Conservation (phyloP, 2,329 filamentous ascomycete species). For the Aspergillus sp. region DNA sequence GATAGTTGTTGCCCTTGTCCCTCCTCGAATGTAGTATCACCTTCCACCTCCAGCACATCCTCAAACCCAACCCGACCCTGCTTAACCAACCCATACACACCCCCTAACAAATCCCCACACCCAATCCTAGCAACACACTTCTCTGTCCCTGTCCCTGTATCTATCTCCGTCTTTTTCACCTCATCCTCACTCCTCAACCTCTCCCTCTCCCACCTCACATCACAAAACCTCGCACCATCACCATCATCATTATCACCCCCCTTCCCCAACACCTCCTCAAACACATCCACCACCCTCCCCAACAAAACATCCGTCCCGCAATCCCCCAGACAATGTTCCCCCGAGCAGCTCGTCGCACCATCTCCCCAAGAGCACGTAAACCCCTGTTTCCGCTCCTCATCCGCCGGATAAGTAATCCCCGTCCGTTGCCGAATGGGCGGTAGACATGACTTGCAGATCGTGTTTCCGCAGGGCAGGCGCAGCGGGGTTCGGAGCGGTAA, state of each 20-base stretch:
- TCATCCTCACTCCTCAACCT: not conserved
- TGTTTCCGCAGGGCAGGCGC: constrained; percentile 78
- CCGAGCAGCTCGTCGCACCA: constrained; percentile 54
- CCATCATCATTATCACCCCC: no score
- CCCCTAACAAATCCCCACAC: constrained; percentile 49
- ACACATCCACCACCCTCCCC: constrained; percentile 66
- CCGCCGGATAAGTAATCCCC: constrained; percentile 76
- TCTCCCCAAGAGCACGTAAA: constrained; percentile 68
- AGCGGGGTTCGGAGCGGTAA: constrained; percentile 67
- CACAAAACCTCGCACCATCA: constrained; percentile 31
- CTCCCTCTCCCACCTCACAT: not conserved
- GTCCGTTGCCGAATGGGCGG: constrained; percentile 65
- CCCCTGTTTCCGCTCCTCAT: constrained; percentile 65
- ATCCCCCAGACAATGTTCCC: constrained; percentile 74
- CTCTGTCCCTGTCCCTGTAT: no score
- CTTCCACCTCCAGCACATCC: constrained; percentile 51
- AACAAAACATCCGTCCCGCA: constrained; percentile 77
- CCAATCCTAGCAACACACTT: constrained; percentile 6
- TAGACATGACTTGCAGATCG: constrained; percentile 73
- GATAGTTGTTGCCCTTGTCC: constrained; percentile 33
- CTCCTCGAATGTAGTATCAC: constrained; percentile 41
- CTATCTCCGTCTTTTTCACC: constrained; percentile 2
- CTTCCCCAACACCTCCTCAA: constrained; percentile 45
- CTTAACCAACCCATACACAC: constrained; percentile 67
- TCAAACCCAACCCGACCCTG: constrained; percentile 61